These are phyloP conservation scores for Fusarium falciforme DNA, from an alignment of 2,329 filamentous ascomycete genomes.

Conservation along the genomic window DNA sequence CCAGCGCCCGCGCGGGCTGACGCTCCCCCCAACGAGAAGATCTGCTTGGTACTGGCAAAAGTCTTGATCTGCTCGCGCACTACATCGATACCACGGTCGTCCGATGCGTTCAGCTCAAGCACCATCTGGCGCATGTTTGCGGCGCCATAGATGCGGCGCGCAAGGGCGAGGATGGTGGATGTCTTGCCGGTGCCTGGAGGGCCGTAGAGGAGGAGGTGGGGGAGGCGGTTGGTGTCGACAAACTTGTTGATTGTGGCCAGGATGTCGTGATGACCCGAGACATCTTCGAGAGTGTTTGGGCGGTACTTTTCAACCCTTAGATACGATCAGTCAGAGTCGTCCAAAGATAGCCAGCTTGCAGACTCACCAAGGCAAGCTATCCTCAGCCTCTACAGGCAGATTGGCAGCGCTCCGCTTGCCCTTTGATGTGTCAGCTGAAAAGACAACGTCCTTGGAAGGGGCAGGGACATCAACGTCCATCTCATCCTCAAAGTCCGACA, in stretches of 20 bases:
- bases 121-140: conserved; percentile 99
- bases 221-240: conserved; percentile 91
- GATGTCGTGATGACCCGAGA: conserved; percentile 97
- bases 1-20: conserved; percentile 68
- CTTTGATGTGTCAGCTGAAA: conserved; percentile 83
- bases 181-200: conserved; percentile 98
- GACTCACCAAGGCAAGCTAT: conserved; percentile 87
- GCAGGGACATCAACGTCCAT: conserved; percentile 69
- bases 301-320: conserved; percentile 95
- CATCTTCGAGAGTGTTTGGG: conserved; percentile 87
- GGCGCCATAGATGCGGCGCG: conserved; percentile 89
- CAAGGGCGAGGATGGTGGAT: conserved; percentile 93
- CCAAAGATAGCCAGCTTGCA: neutral
- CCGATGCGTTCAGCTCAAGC: conserved; percentile 95
- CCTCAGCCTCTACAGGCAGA: conserved; percentile 91
- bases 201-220: conserved; percentile 95
- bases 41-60: conserved; percentile 97
- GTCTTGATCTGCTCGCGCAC: conserved; percentile 99
- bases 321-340: neutral
- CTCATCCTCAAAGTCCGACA: conserved; percentile 71
- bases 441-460: conserved; percentile 64
- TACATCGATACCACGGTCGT: conserved; percentile 97
- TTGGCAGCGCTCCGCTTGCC: conserved; percentile 95
- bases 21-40: conserved; percentile 77
- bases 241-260: conserved; percentile 98